Evolutionary conservation across 2,329 filamentous ascomycete genomes (phyloP).

Genomic region (Colletotrichum sidae): DNA sequence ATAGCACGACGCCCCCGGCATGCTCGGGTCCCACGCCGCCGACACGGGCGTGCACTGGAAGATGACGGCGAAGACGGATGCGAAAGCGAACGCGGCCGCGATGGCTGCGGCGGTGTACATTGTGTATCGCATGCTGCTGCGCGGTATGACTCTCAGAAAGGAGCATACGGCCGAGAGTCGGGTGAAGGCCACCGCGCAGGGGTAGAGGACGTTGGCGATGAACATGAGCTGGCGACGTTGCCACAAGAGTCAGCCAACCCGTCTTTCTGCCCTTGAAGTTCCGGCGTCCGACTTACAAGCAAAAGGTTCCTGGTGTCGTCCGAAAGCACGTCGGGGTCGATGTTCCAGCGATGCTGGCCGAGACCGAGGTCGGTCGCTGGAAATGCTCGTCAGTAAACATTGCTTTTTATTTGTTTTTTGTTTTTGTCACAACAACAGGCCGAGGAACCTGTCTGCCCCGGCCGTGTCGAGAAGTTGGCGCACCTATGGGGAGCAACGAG

Average conservation of each 20-base stretch:
- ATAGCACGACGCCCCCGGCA: conserved; percentile 40
- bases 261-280: neutral
- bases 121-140: conserved; percentile 1
- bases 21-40: conserved; percentile 44
- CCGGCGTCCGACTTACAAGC: conserved; percentile 5
- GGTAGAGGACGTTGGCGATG: conserved; percentile 24
- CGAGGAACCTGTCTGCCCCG: no score
- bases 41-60: conserved; percentile 29
- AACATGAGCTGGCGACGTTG: conserved; percentile 18
- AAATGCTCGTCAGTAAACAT: neutral
- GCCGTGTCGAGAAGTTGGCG: no score
- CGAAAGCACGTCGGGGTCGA: conserved; percentile 5
- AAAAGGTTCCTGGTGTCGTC: conserved; percentile 13
- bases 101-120: conserved; percentile 9
- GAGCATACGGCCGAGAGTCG: conserved; percentile 25
- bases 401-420: no score
- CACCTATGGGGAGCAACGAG: conserved; percentile 27
- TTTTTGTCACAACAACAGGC: no score
- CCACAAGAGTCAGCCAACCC: neutral
- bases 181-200: conserved; percentile 26
- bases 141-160: conserved; percentile 7
- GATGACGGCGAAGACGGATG: conserved; percentile 20
- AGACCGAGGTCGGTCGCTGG: conserved; percentile 27
- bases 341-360: conserved; percentile 28
- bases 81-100: conserved; percentile 7